Evolutionary conservation across 805 yeast species (phyloP).

Genomic region (Debaryomyces tyrocola): DNA sequence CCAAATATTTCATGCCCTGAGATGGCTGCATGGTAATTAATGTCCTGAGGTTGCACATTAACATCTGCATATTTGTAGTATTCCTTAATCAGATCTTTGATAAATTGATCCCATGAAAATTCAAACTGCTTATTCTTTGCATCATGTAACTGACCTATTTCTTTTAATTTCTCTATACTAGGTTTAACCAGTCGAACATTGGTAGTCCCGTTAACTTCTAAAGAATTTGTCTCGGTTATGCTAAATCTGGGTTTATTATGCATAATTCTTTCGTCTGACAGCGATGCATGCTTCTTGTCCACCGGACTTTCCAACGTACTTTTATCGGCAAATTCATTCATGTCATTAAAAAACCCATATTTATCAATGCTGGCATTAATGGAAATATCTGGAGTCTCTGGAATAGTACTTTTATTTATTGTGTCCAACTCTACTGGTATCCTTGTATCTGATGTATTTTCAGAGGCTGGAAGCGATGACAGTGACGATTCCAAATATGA

Average conservation of each 20-base stretch:
- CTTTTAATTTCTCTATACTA: slow-evolving; percentile 28
- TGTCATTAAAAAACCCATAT: slow-evolving; percentile 47
- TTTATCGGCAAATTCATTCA: not conserved
- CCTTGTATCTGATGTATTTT: slow-evolving; percentile 3
- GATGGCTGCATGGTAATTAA: not conserved
- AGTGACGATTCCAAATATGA: not conserved
- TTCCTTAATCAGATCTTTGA: slow-evolving; percentile 34
- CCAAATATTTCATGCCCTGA: slow-evolving; percentile 32
- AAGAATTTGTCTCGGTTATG: not conserved
- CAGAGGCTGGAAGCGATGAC: not conserved
- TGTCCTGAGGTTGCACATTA: not conserved
- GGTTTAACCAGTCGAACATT: not conserved
- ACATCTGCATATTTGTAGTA: slow-evolving; percentile 9
- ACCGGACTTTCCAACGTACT: not conserved
- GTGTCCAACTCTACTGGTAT: slow-evolving; percentile 48
- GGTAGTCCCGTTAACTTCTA: slow-evolving; percentile 8
- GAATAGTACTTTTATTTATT: slow-evolving; percentile 8
- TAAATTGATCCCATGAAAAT: slow-evolving; percentile 44
- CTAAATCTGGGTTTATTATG: not conserved
- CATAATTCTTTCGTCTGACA: not conserved
- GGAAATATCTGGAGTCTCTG: not conserved
- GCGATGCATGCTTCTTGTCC: not conserved
- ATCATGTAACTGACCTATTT: slow-evolving; percentile 46
- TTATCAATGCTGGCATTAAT: slow-evolving; percentile 37
- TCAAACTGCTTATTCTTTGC: slow-evolving; percentile 36